These are phyloP conservation scores for Neohortaea acidophila DNA, from an alignment of 495 filamentous ascomycete genomes.

Conservation along the genomic window DNA sequence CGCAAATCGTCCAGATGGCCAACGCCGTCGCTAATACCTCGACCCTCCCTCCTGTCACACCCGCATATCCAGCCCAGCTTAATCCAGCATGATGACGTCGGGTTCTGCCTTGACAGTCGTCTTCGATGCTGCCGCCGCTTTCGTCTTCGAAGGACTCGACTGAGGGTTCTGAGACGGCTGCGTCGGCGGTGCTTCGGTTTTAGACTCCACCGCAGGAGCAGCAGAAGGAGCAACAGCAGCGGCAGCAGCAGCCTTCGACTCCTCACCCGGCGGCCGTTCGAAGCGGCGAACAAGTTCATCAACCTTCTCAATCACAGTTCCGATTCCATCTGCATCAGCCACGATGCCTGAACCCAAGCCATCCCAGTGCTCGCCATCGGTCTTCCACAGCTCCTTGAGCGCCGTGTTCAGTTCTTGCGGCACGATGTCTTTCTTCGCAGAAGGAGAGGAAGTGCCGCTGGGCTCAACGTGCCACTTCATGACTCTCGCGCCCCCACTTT, in stretches of 20 bases:
- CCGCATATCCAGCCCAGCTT: neutral
- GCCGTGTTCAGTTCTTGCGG: constrained; percentile 11
- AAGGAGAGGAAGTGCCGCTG: neutral
- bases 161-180: neutral
- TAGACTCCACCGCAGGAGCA: too few relatives aligned
- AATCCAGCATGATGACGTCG: constrained; percentile 10
- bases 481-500: constrained; percentile 11
- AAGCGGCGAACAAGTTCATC: constrained; percentile 19
- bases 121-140: neutral
- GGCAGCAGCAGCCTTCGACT: neutral
- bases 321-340: constrained; percentile 19
- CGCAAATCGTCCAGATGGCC: too few relatives aligned
- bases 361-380: constrained; percentile 20
- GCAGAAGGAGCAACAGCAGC: too few relatives aligned
- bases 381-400: constrained; percentile 17
- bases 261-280: neutral
- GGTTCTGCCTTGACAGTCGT: constrained; percentile 4
- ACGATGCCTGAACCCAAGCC: constrained; percentile 23
- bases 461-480: constrained; percentile 21
- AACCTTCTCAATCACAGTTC: constrained; percentile 17
- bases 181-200: neutral
- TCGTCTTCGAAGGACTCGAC: neutral
- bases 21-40: too few relatives aligned
- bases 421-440: neutral
- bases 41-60: neutral